Percentiles rank a stretch among this genome's conserved stretches.
These are phyloP conservation scores for Alternaria sp. DNA, from an alignment of 2,329 filamentous ascomycete genomes.

Conservation along the genomic window DNA sequence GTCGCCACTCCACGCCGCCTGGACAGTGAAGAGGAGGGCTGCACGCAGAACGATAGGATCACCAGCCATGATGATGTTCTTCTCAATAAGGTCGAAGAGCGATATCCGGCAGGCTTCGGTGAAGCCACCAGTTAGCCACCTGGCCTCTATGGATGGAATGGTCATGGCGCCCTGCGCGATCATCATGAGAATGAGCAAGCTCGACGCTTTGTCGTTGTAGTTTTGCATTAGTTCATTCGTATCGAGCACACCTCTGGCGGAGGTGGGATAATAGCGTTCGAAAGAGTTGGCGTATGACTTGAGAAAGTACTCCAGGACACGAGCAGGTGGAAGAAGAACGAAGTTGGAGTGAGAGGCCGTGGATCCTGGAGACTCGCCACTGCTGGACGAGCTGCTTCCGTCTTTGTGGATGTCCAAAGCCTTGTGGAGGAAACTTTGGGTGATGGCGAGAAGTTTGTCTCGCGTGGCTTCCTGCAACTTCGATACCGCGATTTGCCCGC, in stretches of 20 bases:
- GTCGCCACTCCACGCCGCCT: conserved; percentile 76
- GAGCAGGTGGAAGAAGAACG: conserved; percentile 68
- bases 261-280: conserved; percentile 69
- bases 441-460: conserved; percentile 74
- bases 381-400: conserved; percentile 51
- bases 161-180: conserved; percentile 72
- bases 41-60: conserved; percentile 70
- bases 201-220: conserved; percentile 68
- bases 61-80: conserved; percentile 70
- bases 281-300: conserved; percentile 70
- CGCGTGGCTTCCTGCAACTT: conserved; percentile 62
- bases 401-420: conserved; percentile 71
- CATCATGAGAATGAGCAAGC: conserved; percentile 72
- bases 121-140: conserved; percentile 69
- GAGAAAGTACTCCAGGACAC: conserved; percentile 71
- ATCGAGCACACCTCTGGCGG: conserved; percentile 66
- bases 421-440: conserved; percentile 72
- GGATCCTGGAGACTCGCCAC: conserved; percentile 55
- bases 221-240: conserved; percentile 70
- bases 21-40: conserved; percentile 70
- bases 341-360: conserved; percentile 63
- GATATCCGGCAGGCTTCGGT: conserved; percentile 75
- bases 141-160: conserved; percentile 69
- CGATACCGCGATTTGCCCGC: conserved; percentile 55
- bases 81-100: conserved; percentile 74